Base-by-base conservation (phyloP, 495 filamentous ascomycete species). In the Cudoniella acicularis region DNA sequence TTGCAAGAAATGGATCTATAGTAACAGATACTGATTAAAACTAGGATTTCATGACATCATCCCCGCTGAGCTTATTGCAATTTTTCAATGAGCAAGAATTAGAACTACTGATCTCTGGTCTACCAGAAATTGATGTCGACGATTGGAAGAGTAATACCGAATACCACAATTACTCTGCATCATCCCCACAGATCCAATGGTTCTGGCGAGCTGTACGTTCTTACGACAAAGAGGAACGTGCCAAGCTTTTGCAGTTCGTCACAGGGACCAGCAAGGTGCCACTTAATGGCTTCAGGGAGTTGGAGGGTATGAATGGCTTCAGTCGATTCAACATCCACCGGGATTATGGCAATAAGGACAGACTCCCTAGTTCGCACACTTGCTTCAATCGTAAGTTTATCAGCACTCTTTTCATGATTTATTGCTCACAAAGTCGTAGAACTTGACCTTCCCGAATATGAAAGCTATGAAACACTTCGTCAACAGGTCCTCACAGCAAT, bases 111-210 rank as follows among this genome's bases (percentile, higher is more conserved):
- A 99, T 99, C 69, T 99, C 94, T 45, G 94, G 94, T 73, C 77
- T 99, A 43, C 94, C 94, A 4, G 94, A 98, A 64, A 96, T 99
- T 63, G 92, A 98, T 59, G 86, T 97, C 27, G 94, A 99, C 65
- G 94, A 99, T 76, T 99, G 94, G 94, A 96, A 96, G 83, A 89
- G 88, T 72, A 95, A 96, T 73, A 96, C 92, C 18, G 95, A 98
- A 68, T 98, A 97, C 67, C 94, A 98, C 73, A 98, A 97, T 73
- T 99, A 98, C 78, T 88, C 89, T 16, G 87, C 90, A 24, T 90
- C 92, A 0, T 96, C 94, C 1, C 87, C 92, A 22, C 94, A 99
- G 68, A 97, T 99, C 64, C 94, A 99, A 72, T 98, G 94, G 95
- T 97, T 99, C 85, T 99, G 94, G 94, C 87, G 94, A 66, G 94